A percentile compares a stretch with the other conserved stretches of the same genome.
Conservation (phyloP, 129 eudicot species). For the Helianthus tuberosus region DNA sequence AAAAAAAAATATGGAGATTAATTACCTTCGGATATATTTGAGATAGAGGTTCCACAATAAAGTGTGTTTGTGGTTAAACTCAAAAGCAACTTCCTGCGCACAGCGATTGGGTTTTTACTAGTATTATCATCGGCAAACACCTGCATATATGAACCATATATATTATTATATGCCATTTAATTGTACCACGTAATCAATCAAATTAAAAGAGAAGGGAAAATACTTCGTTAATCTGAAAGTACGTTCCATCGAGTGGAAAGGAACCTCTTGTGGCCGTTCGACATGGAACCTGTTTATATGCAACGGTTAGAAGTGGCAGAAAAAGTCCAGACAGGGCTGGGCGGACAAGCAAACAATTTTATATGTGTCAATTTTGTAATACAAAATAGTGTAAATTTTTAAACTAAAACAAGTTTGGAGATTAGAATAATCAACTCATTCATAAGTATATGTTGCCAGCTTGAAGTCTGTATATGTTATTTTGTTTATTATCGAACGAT, state of each 20-base stretch:
- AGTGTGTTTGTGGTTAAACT: constrained; percentile 19
- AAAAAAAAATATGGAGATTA: no score
- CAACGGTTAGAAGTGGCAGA: background rate
- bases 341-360: background rate
- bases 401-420: background rate
- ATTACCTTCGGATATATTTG: constrained; percentile 32
- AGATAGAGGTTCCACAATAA: constrained; percentile 31
- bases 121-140: constrained; percentile 36
- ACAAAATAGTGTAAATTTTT: background rate
- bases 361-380: background rate
- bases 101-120: constrained; percentile 22
- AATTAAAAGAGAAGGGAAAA: background rate
- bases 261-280: constrained; percentile 47
- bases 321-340: background rate
- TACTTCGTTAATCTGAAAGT: constrained; percentile 60
- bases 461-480: background rate
- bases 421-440: background rate
- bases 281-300: constrained; percentile 44
- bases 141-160: constrained; percentile 2
- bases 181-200: background rate
- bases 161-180: no score
- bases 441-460: background rate
- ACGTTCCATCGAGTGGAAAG: constrained; percentile 50
- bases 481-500: background rate
- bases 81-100: constrained; percentile 19